These are phyloP conservation scores for Stagonosporopsis vannaccii DNA, from an alignment of 2,329 filamentous ascomycete species.

Conservation along the genomic window DNA sequence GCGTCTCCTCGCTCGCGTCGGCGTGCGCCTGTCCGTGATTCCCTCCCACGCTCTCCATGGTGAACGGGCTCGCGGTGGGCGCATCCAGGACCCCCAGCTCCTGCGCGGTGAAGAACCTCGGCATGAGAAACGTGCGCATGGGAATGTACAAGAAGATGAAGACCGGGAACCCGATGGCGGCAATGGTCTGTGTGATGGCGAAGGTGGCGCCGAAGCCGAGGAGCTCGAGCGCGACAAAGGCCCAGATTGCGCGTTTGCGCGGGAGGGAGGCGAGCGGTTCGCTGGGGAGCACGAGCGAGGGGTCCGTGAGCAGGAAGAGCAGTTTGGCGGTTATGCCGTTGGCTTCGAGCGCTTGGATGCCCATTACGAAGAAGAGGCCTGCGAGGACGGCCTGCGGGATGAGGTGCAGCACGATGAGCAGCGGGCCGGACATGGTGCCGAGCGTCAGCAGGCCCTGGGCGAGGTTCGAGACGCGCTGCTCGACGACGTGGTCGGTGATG, in stretches of 20 bases:
- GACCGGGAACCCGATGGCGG: slow-evolving; percentile 66
- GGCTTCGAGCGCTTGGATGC: slow-evolving; percentile 59
- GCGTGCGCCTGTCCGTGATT: slow-evolving; percentile 46
- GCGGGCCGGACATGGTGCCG: slow-evolving; percentile 64
- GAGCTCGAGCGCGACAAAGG: slow-evolving; percentile 61
- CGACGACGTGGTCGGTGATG: slow-evolving; percentile 58
- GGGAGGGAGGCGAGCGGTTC: slow-evolving; percentile 56
- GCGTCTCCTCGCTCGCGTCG: slow-evolving; percentile 14
- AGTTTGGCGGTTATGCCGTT: slow-evolving; percentile 63
- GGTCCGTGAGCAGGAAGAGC: slow-evolving; percentile 58
- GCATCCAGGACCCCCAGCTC: slow-evolving; percentile 62
- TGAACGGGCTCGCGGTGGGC: slow-evolving; percentile 62
- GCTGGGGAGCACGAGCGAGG: slow-evolving; percentile 56
- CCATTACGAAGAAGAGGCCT: slow-evolving; percentile 66
- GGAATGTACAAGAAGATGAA: slow-evolving; percentile 65
- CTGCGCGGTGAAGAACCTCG: slow-evolving; percentile 57
- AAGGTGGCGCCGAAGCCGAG: slow-evolving; percentile 62
- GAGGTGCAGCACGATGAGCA: slow-evolving; percentile 61
- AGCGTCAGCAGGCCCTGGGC: slow-evolving; percentile 62
- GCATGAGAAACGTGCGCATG: slow-evolving; percentile 59
- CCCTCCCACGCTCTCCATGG: slow-evolving; percentile 62
- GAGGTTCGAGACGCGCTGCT: slow-evolving; percentile 65
- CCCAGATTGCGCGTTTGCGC: slow-evolving; percentile 54
- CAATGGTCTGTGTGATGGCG: slow-evolving; percentile 66
- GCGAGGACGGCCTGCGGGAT: slow-evolving; percentile 63